Conservation (phyloP, 73 alveolate genomes). For the Tetrahymena elliotti region DNA sequence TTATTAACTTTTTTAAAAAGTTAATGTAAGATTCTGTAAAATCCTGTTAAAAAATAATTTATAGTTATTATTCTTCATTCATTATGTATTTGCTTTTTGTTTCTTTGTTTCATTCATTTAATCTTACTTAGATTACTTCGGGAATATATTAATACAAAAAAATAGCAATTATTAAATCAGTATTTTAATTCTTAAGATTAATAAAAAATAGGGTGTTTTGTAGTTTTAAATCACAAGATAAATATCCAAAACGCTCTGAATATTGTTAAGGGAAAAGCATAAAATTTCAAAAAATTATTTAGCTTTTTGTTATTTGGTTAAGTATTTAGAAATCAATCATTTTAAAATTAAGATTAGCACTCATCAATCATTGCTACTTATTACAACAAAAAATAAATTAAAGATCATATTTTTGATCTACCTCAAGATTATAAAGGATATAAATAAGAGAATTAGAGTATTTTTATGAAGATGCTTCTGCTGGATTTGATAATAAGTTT, state of each 20-base stretch:
- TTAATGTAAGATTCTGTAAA: too few species aligned
- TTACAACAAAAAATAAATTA: not conserved
- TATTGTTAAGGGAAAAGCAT: not conserved
- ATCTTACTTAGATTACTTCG: too few species aligned
- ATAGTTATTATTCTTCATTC: too few species aligned
- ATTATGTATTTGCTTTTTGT: too few species aligned
- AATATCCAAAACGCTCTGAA: not conserved
- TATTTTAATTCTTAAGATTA: too few species aligned
- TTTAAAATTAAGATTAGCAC: not conserved
- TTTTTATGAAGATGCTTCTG: not conserved
- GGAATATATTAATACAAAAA: too few species aligned
- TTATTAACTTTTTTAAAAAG: too few species aligned
- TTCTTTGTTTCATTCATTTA: too few species aligned
- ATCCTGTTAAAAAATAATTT: too few species aligned
- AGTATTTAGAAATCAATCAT: not conserved
- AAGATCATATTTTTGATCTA: not conserved
- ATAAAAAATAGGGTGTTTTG: not conserved
- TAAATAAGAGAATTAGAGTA: not conserved
- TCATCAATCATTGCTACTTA: not conserved
- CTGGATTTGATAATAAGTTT: not conserved
- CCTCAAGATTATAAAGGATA: not conserved
- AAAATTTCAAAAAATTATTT: too few species aligned
- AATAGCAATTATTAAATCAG: too few species aligned
- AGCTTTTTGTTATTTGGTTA: too few species aligned
- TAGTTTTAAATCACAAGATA: not conserved